A percentile compares a stretch with the other conserved stretches of the same genome.
Conservation (phyloP, 805 yeast species). For the Lipomyces oligophaga region DNA sequence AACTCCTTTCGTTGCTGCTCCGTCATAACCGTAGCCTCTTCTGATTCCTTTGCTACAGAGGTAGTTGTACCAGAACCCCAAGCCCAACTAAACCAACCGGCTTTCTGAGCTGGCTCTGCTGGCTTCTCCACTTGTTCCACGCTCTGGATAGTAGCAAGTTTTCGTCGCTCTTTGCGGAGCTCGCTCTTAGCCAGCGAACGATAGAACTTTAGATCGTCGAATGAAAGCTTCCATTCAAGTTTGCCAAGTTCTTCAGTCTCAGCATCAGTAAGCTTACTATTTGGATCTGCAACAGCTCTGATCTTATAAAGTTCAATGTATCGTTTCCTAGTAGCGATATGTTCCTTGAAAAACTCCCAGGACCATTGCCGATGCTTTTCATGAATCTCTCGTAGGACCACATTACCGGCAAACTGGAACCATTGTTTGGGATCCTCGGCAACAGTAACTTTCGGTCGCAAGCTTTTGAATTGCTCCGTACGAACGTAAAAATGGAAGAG, state of each 20-base stretch:
- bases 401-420: slow-evolving; percentile 77
- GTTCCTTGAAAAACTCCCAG: slow-evolving; percentile 72
- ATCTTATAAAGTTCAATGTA: slow-evolving; percentile 68
- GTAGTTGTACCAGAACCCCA: slow-evolving; percentile 29
- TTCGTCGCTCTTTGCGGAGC: slow-evolving; percentile 51
- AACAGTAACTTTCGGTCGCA: slow-evolving; percentile 55
- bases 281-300: slow-evolving; percentile 43
- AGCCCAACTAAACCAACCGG: slow-evolving; percentile 65
- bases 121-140: slow-evolving; percentile 9
- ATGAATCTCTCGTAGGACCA: slow-evolving; percentile 74
- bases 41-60: slow-evolving; percentile 4
- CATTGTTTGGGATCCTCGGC: slow-evolving; percentile 70
- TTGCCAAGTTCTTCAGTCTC: slow-evolving; percentile 42
- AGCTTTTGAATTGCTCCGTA: slow-evolving; percentile 67
- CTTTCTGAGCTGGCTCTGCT: slow-evolving; percentile 20
- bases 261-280: slow-evolving; percentile 24
- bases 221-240: slow-evolving; percentile 58
- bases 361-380: slow-evolving; percentile 78
- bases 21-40: slow-evolving; percentile 52
- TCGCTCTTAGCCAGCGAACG: slow-evolving; percentile 73
- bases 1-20: slow-evolving; percentile 87
- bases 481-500: slow-evolving; percentile 72
- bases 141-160: slow-evolving; percentile 6
- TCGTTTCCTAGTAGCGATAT: slow-evolving; percentile 66
- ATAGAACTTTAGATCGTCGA: slow-evolving; percentile 80